phyloP scores from a whole-genome alignment of 108 stramenopile species.

The Skeletonema grethae region DNA sequence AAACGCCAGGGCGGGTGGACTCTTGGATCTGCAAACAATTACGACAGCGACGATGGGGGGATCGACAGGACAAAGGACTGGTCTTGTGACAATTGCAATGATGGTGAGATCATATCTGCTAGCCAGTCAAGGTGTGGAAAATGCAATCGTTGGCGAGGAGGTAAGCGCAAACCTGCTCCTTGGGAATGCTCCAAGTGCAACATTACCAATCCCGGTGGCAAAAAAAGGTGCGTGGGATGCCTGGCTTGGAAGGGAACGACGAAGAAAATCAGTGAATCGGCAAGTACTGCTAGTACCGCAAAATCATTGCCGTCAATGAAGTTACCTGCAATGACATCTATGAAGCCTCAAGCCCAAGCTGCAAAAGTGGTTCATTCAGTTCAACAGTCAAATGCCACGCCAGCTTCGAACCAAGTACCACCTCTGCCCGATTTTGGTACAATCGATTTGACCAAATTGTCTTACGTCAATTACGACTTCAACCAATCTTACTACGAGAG shows the following conservation, averaged over 20 bases:
- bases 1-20: slow-evolving; percentile 22
- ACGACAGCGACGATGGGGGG: slow-evolving; percentile 19
- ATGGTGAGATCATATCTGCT: slow-evolving; percentile 13
- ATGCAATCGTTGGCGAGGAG: slow-evolving; percentile 35
- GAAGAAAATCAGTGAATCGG: neutral
- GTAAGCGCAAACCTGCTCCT: slow-evolving; percentile 14
- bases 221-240: slow-evolving; percentile 32
- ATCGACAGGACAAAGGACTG: slow-evolving; percentile 28
- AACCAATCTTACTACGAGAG: slow-evolving; percentile 4
- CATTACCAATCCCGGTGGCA: slow-evolving; percentile 18
- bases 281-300: slow-evolving; percentile 6
- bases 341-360: neutral
- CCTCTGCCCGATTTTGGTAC: neutral
- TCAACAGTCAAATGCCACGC: neutral
- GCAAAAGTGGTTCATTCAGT: neutral
- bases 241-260: slow-evolving; percentile 27
- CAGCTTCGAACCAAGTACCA: neutral
- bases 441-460: neutral
- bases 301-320: neutral
- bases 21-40: neutral
- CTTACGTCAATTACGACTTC: slow-evolving; percentile 2
- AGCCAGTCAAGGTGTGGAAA: slow-evolving; percentile 29
- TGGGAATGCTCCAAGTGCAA: slow-evolving; percentile 35
- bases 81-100: slow-evolving; percentile 15
- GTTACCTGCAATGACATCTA: neutral